phyloP scores from a whole-genome alignment of 345 rosid genomes.

The Abelmoschus esculentus region DNA sequence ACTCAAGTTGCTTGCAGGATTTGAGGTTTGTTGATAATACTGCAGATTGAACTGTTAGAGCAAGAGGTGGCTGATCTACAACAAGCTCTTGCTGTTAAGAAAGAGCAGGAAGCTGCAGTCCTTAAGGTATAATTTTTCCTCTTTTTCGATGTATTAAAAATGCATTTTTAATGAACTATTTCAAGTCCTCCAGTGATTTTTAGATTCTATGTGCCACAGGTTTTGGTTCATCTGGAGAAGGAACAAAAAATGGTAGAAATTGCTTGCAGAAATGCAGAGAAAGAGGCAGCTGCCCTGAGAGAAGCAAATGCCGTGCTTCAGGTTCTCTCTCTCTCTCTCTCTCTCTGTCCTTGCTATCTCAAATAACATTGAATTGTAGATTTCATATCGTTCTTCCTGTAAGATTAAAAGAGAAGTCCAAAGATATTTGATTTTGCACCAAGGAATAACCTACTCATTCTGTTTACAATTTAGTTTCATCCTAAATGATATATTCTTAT shows the following conservation, averaged over 20 bases:
- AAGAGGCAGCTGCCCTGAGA: slow-evolving; percentile 70
- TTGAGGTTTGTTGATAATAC: slow-evolving; percentile 8
- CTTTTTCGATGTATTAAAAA: not conserved
- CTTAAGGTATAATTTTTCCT: slow-evolving; percentile 43
- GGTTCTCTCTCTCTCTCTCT: too few species aligned
- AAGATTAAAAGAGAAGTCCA: not conserved
- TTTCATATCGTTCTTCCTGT: slow-evolving; percentile 1
- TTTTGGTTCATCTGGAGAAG: slow-evolving; percentile 74
- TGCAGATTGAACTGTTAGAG: slow-evolving; percentile 76
- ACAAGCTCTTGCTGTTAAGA: slow-evolving; percentile 62
- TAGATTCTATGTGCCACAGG: slow-evolving; percentile 31
- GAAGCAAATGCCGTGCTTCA: slow-evolving; percentile 52
- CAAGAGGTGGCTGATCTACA: slow-evolving; percentile 48
- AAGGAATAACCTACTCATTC: slow-evolving; percentile 1
- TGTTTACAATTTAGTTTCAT: slow-evolving; percentile 4
- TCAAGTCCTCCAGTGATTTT: slow-evolving; percentile 7
- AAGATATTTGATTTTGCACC: not conserved
- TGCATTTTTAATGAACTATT: slow-evolving; percentile 6
- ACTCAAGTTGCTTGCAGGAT: slow-evolving; percentile 12
- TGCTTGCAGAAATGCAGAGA: slow-evolving; percentile 72
- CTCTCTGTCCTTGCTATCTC: not conserved
- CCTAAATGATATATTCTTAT: not conserved
- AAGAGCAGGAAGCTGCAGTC: slow-evolving; percentile 85
- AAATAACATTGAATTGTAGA: not conserved
- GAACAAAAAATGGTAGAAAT: slow-evolving; percentile 88